Evolutionary conservation across 176 grass and related monocot species (phyloP), one percentile per base, ranked within the genome.

Genomic region (Oryza glaberrima): DNA sequence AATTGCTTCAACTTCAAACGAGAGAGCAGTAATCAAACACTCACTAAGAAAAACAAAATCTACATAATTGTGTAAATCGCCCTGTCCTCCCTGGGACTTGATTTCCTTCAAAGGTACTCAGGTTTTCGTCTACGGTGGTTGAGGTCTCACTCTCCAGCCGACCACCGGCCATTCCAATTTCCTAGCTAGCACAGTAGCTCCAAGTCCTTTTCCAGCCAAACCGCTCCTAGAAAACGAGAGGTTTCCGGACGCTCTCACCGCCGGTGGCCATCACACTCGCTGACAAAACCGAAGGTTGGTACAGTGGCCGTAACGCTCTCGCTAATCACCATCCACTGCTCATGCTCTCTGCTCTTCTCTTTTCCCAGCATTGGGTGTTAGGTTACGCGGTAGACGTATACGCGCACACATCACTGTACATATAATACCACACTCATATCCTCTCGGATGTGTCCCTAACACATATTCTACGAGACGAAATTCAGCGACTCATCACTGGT

Each of bases 101-200:
- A n/a, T 83, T 75, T 75, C 30, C 82, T 83, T 67, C 25, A 26
- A 41, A 76, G 43, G 13, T 41, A 76, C 63, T 52, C n/a, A 30
- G 34, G 22, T 84, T 30, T 77, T 75, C 16, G 25, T 69, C 15
- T 13, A 35, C n/a, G 64, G 82, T 69, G 6, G 82, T 84, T 58
- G 73, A 44, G 46, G 63, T 32, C 69, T 69, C 47, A 6, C 25
- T 52, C 8, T 82, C 64, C 46, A 77, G 77, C 73, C 73, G 82
- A 84, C 46, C 73, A 65, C 67, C 32, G 14, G 13, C 44, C 17
- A 6, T 7, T 17, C 11, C 6, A 22, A 56, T 56, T 58, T 58
- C 19, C 54, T 9, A n/a, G 54, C 54, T n/a, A 63, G 58, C 0
- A 23, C 13, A n/a, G 7, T 9, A 61, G 19, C 20, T 22, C 1